Evolutionary conservation across 2,329 filamentous ascomycete species (phyloP), one percentile per base, ranked within the genome.

Genomic region (Fusarium nematophilum): DNA sequence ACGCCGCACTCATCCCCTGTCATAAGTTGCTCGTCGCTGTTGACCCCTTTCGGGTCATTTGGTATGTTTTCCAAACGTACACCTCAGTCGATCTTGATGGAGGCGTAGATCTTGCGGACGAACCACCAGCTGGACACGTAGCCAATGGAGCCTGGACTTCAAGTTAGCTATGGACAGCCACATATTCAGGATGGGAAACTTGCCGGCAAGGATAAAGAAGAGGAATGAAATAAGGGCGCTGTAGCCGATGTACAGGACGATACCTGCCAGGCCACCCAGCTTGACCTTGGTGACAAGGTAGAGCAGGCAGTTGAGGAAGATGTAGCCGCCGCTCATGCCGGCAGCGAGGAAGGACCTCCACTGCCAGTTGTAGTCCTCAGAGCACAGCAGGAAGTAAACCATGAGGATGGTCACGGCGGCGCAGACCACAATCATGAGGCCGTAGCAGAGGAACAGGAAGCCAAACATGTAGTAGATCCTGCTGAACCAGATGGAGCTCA

Each of bases 391-490:
- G 81, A 98, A 98, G 78, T 99, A 99, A 0, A 97, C 91, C 84
- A 98, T 89, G 14, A 99, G 81, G 8, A 98, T 89, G 1, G 95
- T 98, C 33, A 96, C 94, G 1, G 93, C 90, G 0, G 94, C 94
- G 55, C 90, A 93, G 1, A 95, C 98, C 68, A 97, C 90, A 68
- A 98, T 92, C 93, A 99, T 97, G 43, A 99, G 85, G 9, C 91
- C 93, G 72, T 97, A 99, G 83, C 93, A 97, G 52, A 99, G 85
- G 83, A 99, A 99, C 29, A 99, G 81, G 83, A 99, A 99, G 17
- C 95, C 95, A 70, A 99, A 99, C 95, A 99, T 99, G 84, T 99
- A 99, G 83, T 99, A 99, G 65, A 99, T 95, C 78, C 95, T 92
- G 81, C 90, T 94, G 78, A 96, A 97, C 95, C 95, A 99, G 73